Base-by-base conservation (phyloP, 75 land plant species). In the Pinus taeda region DNA sequence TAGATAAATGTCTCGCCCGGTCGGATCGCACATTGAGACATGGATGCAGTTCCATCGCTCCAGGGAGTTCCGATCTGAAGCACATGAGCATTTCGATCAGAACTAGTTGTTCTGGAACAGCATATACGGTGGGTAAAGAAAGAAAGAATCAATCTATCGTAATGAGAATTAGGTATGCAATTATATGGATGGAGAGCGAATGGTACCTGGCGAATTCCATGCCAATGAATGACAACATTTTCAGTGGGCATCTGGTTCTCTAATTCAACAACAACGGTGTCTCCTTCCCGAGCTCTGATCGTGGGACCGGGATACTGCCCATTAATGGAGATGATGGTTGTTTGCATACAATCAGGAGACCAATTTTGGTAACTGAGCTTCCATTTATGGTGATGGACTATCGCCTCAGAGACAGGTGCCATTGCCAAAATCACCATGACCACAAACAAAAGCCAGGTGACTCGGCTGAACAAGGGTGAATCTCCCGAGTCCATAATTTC, bases 141-240 rank as follows among this genome's bases (percentile, higher is more conserved):
- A 30, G 33, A 8, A 49, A 49, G 9, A 49, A 49, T 49, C 53
- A 49, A 49, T 9, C 53, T 8, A 49, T 49, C 53, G 9, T 8
- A 49, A 8, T 1, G 1, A 49, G 53, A 49, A 49, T 49, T 8
- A 49, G 11, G 11, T 49, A 7, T 5, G 49, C 6, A 45, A 45
- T 45, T 45, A 45, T 0, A 6, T 45, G 6, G 8, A 6, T 6
- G 78, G 85, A 91, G 22, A 71, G 60, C n/a, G 18, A 66, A 66
- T 15, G 12, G 57, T 20, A 80, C 18, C 96, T 95, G 86, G 75
- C 82, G 81, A 60, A 94, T 92, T 12, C 97, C 97, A 78, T 95
- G 94, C 97, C 95, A 92, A 60, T 95, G 98, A 72, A 95, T 86
- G 26, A 87, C 90, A 14, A 88, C 77, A 73, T 87, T 86, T 75